These are phyloP conservation scores for Cantharellus anzutake DNA, from an alignment of 768 basidiomycete species.

Conservation along the genomic window DNA sequence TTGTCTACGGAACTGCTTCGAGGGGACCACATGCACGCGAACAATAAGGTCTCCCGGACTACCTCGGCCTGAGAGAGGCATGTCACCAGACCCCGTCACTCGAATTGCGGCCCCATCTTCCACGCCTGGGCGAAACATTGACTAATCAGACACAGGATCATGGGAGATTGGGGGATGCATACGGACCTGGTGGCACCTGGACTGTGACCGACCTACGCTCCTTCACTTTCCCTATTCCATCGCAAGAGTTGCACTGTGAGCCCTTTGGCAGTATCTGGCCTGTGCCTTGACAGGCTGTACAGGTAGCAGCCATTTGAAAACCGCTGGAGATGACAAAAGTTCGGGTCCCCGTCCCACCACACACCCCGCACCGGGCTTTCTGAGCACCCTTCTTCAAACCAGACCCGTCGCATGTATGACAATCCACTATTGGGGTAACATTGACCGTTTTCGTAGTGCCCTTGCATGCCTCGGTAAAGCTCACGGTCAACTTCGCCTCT, in stretches of 20 bases:
- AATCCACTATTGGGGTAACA: slow-evolving; percentile 66
- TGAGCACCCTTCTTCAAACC: slow-evolving; percentile 80
- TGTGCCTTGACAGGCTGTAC: slow-evolving; percentile 58
- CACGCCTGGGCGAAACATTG: slow-evolving; percentile 34
- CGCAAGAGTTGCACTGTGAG: slow-evolving; percentile 61
- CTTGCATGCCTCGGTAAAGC: slow-evolving; percentile 90
- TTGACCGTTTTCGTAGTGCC: slow-evolving; percentile 60
- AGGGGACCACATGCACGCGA: slow-evolving; percentile 64
- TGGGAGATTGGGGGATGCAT: neutral
- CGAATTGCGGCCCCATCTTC: slow-evolving; percentile 90
- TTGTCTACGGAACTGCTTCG: slow-evolving; percentile 74
- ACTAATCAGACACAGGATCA: neutral
- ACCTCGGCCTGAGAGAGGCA: slow-evolving; percentile 62
- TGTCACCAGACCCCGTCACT: slow-evolving; percentile 65
- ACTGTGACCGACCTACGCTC: slow-evolving; percentile 59
- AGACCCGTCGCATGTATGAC: slow-evolving; percentile 63
- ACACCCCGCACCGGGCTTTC: slow-evolving; percentile 55
- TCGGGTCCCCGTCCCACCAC: slow-evolving; percentile 71
- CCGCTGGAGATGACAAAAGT: slow-evolving; percentile 84
- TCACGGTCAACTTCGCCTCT: slow-evolving; percentile 52
- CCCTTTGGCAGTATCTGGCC: slow-evolving; percentile 65
- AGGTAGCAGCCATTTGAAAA: slow-evolving; percentile 93
- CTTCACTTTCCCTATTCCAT: slow-evolving; percentile 76
- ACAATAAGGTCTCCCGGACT: slow-evolving; percentile 71
- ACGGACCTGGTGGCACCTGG: slow-evolving; percentile 68